Evolutionary conservation across 2,329 filamentous ascomycete species (phyloP).

Genomic region (Teratosphaeria viscida): DNA sequence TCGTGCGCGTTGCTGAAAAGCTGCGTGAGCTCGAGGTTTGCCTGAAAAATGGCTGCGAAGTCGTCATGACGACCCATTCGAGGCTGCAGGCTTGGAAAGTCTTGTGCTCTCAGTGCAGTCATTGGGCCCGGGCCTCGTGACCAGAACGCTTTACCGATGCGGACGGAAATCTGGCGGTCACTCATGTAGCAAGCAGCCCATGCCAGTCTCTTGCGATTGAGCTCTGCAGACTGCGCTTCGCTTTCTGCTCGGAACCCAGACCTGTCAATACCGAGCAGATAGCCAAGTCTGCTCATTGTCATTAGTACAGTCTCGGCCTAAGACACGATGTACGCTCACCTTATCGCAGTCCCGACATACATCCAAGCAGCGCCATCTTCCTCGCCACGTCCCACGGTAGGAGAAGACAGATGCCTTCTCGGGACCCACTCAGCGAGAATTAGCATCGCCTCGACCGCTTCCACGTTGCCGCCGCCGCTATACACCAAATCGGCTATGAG

Average conservation of each 20-base stretch:
- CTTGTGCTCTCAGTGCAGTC: conserved; percentile 22
- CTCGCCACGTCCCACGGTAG: conserved; percentile 22
- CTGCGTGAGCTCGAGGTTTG: conserved; percentile 25
- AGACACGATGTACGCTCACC: not conserved
- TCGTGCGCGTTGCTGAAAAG: conserved; percentile 27
- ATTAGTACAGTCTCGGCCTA: not conserved
- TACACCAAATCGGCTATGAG: conserved; percentile 23
- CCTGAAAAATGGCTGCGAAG: conserved; percentile 24
- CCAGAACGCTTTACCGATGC: conserved; percentile 27
- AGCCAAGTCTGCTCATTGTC: conserved; percentile 14
- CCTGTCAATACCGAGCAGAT: conserved; percentile 25
- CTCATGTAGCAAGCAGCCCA: conserved; percentile 26
- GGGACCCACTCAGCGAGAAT: conserved; percentile 26
- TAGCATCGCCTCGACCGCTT: conserved; percentile 25
- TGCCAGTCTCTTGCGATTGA: conserved; percentile 23
- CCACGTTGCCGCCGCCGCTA: conserved; percentile 20
- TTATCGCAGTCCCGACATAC: conserved; percentile 24
- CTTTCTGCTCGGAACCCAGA: conserved; percentile 22
- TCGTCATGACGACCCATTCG: conserved; percentile 17
- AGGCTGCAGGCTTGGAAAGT: conserved; percentile 23
- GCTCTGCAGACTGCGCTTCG: conserved; percentile 18
- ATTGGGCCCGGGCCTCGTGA: conserved; percentile 21
- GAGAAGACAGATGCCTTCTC: conserved; percentile 13
- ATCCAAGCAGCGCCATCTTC: conserved; percentile 27
- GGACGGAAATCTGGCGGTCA: conserved; percentile 24